These are phyloP conservation scores for Starmerella asiatica DNA, from an alignment of 805 yeast genomes.

Conservation along the genomic window DNA sequence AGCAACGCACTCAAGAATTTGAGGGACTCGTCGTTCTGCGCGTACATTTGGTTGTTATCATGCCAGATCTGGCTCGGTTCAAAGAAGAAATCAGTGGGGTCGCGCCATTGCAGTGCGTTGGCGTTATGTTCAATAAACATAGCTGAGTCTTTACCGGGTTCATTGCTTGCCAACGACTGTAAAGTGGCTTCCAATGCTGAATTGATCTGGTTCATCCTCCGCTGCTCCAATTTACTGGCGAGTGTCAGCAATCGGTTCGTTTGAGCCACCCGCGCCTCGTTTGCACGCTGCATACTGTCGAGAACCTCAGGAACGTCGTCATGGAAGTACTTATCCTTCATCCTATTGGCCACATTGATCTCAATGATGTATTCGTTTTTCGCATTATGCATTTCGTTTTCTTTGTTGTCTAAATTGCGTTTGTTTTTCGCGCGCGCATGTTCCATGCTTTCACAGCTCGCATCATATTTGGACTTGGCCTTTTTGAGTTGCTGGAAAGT, in stretches of 20 bases:
- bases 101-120: slow-evolving; percentile 46
- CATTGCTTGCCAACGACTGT: slow-evolving; percentile 50
- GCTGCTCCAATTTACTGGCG: slow-evolving; percentile 50
- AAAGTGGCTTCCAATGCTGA: slow-evolving; percentile 39
- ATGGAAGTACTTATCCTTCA: slow-evolving; percentile 82
- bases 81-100: slow-evolving; percentile 73
- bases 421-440: slow-evolving; percentile 60
- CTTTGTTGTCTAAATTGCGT: slow-evolving; percentile 49
- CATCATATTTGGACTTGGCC: slow-evolving; percentile 66
- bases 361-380: slow-evolving; percentile 73
- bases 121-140: slow-evolving; percentile 88
- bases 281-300: slow-evolving; percentile 70
- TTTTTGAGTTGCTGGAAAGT: slow-evolving; percentile 46
- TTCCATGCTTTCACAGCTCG: slow-evolving; percentile 69
- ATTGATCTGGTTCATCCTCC: slow-evolving; percentile 34
- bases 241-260: slow-evolving; percentile 52
- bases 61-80: slow-evolving; percentile 93
- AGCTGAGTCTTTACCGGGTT: slow-evolving; percentile 61
- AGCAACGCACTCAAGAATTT: slow-evolving; percentile 28
- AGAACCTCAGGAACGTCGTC: slow-evolving; percentile 87
- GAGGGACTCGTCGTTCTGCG: slow-evolving; percentile 31
- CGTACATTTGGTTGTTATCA: slow-evolving; percentile 67
- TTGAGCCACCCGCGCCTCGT: slow-evolving; percentile 61
- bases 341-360: slow-evolving; percentile 72
- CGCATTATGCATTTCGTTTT: slow-evolving; percentile 70